phyloP scores from a whole-genome alignment of 1,284 basidiomycete genomes.

The Psilocybe mexicana region DNA sequence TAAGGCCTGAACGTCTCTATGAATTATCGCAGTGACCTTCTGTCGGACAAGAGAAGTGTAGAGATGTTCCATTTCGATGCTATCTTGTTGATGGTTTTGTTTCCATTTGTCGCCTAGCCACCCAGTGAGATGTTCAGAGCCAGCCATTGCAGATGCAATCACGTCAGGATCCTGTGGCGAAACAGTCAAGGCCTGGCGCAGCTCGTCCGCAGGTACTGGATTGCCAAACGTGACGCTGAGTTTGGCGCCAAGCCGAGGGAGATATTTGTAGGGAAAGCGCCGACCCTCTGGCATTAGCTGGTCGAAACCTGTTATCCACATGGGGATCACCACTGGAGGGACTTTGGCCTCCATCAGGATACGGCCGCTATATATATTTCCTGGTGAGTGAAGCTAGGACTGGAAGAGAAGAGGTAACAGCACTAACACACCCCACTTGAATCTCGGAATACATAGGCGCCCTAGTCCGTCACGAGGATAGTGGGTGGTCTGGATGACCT shows the following conservation, averaged over 20 bases:
- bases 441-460: constrained; percentile 60
- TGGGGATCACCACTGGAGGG: constrained; percentile 86
- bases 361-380: constrained; percentile 56
- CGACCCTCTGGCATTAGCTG: constrained; percentile 87
- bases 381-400: constrained; percentile 6
- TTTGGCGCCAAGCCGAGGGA: constrained; percentile 61
- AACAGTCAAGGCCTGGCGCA: constrained; percentile 31
- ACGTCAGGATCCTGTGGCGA: constrained; percentile 10
- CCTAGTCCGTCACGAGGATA: constrained; percentile 45
- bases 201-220: constrained; percentile 50
- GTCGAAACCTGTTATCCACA: constrained; percentile 94
- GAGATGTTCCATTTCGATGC: constrained; percentile 17
- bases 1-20: constrained; percentile 58
- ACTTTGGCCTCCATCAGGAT: constrained; percentile 79
- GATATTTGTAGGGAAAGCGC: constrained; percentile 66
- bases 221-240: constrained; percentile 76
- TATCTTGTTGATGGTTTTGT: neutral
- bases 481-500: constrained; percentile 75
- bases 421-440: constrained; percentile 96
- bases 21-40: constrained; percentile 58
- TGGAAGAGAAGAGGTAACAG: constrained; percentile 3
- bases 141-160: constrained; percentile 10
- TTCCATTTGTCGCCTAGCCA: constrained; percentile 17
- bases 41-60: constrained; percentile 43
- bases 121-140: constrained; percentile 17